A percentile compares a stretch with the other conserved stretches of the same genome.
Evolutionary conservation across 495 filamentous ascomycete genomes (phyloP).

Genomic region (Xylaria grammica): DNA sequence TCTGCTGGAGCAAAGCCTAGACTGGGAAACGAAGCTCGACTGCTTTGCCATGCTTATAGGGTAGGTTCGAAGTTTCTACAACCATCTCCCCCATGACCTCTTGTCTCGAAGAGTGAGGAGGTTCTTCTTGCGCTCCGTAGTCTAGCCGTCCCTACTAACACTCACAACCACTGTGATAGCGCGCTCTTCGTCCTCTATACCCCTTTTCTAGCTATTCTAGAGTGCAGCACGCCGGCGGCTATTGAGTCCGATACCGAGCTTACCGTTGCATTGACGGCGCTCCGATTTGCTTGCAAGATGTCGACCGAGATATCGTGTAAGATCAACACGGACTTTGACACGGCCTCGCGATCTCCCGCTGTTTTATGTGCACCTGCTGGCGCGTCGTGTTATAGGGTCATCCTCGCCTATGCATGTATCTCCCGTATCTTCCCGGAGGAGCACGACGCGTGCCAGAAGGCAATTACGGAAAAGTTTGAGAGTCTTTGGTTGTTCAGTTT

Average conservation of each 20-base stretch:
- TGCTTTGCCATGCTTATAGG: constrained; percentile 40
- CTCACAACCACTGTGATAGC: neutral
- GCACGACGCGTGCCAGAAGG: constrained; percentile 26
- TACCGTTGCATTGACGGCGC: constrained; percentile 30
- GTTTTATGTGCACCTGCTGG: constrained; percentile 38
- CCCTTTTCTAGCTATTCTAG: constrained; percentile 18
- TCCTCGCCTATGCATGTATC: constrained; percentile 29
- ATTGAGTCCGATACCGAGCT: constrained; percentile 29
- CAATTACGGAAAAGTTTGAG: constrained; percentile 40
- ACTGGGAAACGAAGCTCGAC: constrained; percentile 38
- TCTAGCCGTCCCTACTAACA: neutral
- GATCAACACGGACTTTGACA: constrained; percentile 32
- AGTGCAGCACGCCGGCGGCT: constrained; percentile 1
- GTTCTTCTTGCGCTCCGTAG: neutral
- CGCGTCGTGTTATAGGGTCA: constrained; percentile 36
- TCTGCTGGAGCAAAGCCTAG: constrained; percentile 29
- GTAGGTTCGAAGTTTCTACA: constrained; percentile 19
- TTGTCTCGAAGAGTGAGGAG: neutral
- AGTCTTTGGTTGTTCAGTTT: constrained; percentile 38
- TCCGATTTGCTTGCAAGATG: constrained; percentile 41
- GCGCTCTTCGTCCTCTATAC: constrained; percentile 24
- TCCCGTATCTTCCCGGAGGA: constrained; percentile 34
- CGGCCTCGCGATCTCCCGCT: constrained; percentile 29
- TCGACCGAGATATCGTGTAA: constrained; percentile 40
- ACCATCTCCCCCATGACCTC: neutral